phyloP scores from a whole-genome alignment of 768 basidiomycete species.

The Gautieria morchelliformis region DNA sequence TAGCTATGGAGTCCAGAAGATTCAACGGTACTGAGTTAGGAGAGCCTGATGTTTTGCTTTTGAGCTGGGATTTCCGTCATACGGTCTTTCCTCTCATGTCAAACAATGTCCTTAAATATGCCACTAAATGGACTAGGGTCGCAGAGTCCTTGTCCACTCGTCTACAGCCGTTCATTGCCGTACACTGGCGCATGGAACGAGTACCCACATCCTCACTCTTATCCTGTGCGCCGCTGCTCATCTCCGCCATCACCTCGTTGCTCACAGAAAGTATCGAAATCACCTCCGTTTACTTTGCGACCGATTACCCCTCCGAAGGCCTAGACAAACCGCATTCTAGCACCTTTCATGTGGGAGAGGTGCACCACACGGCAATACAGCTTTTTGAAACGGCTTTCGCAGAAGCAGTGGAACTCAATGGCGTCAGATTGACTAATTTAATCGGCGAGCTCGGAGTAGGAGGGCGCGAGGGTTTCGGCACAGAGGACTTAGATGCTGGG shows the following conservation, averaged over 20 bases:
- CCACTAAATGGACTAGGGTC: slow-evolving; percentile 31
- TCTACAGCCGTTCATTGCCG: slow-evolving; percentile 32
- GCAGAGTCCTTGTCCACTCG: slow-evolving; percentile 28
- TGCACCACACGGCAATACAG: slow-evolving; percentile 37
- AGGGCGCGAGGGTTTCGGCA: neutral
- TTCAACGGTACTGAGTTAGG: neutral
- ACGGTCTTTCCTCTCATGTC: slow-evolving; percentile 28
- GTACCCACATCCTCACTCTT: slow-evolving; percentile 31
- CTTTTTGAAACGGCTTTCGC: slow-evolving; percentile 36
- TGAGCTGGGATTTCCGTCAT: slow-evolving; percentile 45
- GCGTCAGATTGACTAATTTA: slow-evolving; percentile 31
- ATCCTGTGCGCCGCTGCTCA: slow-evolving; percentile 41
- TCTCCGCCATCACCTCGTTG: slow-evolving; percentile 28
- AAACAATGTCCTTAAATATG: slow-evolving; percentile 26
- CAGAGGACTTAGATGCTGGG: slow-evolving; percentile 34
- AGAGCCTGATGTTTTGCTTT: slow-evolving; percentile 34
- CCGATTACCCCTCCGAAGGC: slow-evolving; percentile 36
- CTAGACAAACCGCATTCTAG: slow-evolving; percentile 12
- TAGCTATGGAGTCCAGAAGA: slow-evolving; percentile 11
- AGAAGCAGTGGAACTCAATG: slow-evolving; percentile 19
- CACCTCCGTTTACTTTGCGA: slow-evolving; percentile 44
- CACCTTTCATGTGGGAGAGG: slow-evolving; percentile 20
- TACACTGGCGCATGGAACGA: slow-evolving; percentile 54
- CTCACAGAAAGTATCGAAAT: slow-evolving; percentile 22
- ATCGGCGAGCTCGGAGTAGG: neutral